Evolutionary conservation across 2,329 filamentous ascomycete species (phyloP).

Genomic region (Ramichloridium luteum): DNA sequence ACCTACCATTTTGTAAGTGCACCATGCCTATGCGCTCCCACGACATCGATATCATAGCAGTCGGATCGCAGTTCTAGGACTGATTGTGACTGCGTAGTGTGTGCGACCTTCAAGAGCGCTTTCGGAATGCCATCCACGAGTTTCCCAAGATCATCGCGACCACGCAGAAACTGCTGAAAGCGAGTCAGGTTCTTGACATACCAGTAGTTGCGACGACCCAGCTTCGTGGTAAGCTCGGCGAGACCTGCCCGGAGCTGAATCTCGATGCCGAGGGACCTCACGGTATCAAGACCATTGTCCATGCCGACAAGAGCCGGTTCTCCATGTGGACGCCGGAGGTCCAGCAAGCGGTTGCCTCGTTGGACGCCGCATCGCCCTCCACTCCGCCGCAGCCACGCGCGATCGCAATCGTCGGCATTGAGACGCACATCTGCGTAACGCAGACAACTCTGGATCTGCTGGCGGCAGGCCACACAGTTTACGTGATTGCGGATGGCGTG

Average conservation of each 20-base stretch:
- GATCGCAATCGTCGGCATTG: slow-evolving; percentile 73
- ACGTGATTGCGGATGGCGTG: slow-evolving; percentile 79
- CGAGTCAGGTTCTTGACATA: slow-evolving; percentile 46
- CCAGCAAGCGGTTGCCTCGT: slow-evolving; percentile 30
- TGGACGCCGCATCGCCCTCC: slow-evolving; percentile 15
- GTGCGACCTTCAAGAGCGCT: slow-evolving; percentile 92
- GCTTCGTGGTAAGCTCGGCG: slow-evolving; percentile 63
- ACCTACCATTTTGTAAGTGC: neutral
- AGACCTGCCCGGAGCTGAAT: slow-evolving; percentile 61
- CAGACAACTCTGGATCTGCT: slow-evolving; percentile 81
- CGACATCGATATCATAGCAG: no score
- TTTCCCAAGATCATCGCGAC: slow-evolving; percentile 60
- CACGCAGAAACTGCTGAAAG: slow-evolving; percentile 40
- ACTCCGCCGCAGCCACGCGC: neutral
- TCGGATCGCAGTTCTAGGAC: neutral
- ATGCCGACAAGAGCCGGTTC: slow-evolving; percentile 80
- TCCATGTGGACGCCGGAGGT: slow-evolving; percentile 72
- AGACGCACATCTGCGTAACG: slow-evolving; percentile 86
- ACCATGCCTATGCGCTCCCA: slow-evolving; percentile 1
- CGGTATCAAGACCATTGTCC: slow-evolving; percentile 40
- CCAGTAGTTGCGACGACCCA: slow-evolving; percentile 83
- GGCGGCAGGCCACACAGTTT: slow-evolving; percentile 63
- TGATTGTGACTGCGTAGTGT: slow-evolving; percentile 47
- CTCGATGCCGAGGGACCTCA: slow-evolving; percentile 27
- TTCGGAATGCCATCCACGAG: slow-evolving; percentile 68